These are phyloP conservation scores for Salicornia ramosissima DNA, from an alignment of 148 eudicot species.

Conservation along the genomic window DNA sequence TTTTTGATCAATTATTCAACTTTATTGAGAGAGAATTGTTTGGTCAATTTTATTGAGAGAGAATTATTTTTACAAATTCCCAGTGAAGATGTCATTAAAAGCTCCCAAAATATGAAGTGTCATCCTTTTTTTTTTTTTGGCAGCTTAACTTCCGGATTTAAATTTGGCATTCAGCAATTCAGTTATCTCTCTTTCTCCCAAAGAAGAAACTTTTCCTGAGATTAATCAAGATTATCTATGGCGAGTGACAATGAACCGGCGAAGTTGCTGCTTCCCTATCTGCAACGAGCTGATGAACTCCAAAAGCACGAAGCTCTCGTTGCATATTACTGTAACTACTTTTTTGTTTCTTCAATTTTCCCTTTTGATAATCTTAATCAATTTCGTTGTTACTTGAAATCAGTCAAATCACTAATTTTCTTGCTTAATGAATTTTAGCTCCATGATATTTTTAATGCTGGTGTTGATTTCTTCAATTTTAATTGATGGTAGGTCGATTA, in stretches of 20 bases:
- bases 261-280: constrained; percentile 84
- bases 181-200: background rate
- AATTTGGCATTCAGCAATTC: too few relatives aligned
- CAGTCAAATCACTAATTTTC: constrained; percentile 10
- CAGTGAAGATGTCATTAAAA: too few relatives aligned
- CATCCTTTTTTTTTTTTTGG: too few relatives aligned
- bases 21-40: too few relatives aligned
- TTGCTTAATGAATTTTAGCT: background rate
- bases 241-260: constrained; percentile 75
- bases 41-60: too few relatives aligned
- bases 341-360: background rate
- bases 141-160: too few relatives aligned
- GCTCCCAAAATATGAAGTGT: too few relatives aligned
- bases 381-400: background rate
- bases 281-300: constrained; percentile 97
- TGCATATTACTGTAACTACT: constrained; percentile 74
- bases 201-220: background rate
- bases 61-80: too few relatives aligned
- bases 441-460: constrained; percentile 5
- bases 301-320: constrained; percentile 95
- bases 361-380: background rate
- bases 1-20: too few relatives aligned
- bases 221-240: constrained; percentile 8
- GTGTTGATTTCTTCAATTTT: background rate
- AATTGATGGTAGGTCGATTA: constrained; percentile 60